Conservation (phyloP, 2,329 filamentous ascomycete species). For the Pseudocercospora fijiensis region DNA sequence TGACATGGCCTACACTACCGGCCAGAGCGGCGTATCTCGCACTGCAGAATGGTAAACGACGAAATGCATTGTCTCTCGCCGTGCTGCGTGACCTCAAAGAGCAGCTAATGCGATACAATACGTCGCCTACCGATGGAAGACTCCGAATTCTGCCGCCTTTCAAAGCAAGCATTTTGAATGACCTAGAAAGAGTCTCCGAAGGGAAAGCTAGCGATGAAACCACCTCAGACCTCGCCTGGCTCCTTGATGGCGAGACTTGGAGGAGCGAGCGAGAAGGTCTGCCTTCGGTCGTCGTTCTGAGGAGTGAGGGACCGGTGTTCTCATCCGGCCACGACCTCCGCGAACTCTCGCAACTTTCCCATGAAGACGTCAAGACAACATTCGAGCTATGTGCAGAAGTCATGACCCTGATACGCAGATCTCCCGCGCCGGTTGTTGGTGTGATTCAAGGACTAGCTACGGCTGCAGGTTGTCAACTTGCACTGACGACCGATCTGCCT, state of each 20-base stretch:
- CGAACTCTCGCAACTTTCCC: slow-evolving; percentile 20
- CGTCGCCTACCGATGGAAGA: slow-evolving; percentile 19
- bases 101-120: slow-evolving; percentile 23
- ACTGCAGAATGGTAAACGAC: slow-evolving; percentile 20
- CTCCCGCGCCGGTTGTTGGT: slow-evolving; percentile 19
- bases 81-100: slow-evolving; percentile 19
- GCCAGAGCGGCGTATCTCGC: slow-evolving; percentile 20
- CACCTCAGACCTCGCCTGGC: slow-evolving; percentile 12
- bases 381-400: slow-evolving; percentile 24
- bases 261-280: slow-evolving; percentile 16
- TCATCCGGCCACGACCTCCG: slow-evolving; percentile 23
- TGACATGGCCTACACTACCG: slow-evolving; percentile 22
- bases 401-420: slow-evolving; percentile 22
- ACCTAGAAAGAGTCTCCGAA: slow-evolving; percentile 15
- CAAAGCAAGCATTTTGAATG: slow-evolving; percentile 13
- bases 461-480: slow-evolving; percentile 23
- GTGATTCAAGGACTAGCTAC: slow-evolving; percentile 24
- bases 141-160: slow-evolving; percentile 22
- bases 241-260: slow-evolving; percentile 18
- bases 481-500: slow-evolving; percentile 22
- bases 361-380: slow-evolving; percentile 19
- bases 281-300: slow-evolving; percentile 21
- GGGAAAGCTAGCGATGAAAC: slow-evolving; percentile 1
- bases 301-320: slow-evolving; percentile 24
- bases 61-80: slow-evolving; percentile 21